A percentile compares a stretch with the other conserved stretches of the same genome.
These are phyloP conservation scores for Zymoseptoria crescenta DNA, from an alignment of 2,329 filamentous ascomycete genomes.

Conservation along the genomic window DNA sequence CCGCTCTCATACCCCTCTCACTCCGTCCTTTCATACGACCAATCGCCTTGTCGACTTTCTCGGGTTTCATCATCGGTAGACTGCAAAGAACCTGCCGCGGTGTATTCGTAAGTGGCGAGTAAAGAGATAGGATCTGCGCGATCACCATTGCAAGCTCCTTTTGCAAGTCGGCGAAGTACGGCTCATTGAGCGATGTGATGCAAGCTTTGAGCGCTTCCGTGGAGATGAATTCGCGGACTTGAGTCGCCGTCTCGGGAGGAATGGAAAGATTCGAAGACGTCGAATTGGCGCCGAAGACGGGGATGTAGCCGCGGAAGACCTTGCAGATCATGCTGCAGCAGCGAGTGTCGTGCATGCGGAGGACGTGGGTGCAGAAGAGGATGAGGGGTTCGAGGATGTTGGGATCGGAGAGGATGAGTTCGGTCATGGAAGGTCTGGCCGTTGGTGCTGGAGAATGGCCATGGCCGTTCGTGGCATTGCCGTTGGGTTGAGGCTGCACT, in stretches of 20 bases:
- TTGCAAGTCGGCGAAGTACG: slow-evolving; percentile 94
- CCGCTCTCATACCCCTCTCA: slow-evolving; percentile 67
- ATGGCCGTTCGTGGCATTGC: slow-evolving; percentile 3
- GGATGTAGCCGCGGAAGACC: slow-evolving; percentile 77
- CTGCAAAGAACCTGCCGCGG: slow-evolving; percentile 69
- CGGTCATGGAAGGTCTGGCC: slow-evolving; percentile 56
- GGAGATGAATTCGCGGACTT: slow-evolving; percentile 81
- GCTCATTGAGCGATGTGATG: slow-evolving; percentile 83
- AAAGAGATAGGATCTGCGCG: slow-evolving; percentile 72
- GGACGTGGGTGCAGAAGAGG: slow-evolving; percentile 82
- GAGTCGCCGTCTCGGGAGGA: slow-evolving; percentile 42
- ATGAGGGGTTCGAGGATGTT: slow-evolving; percentile 80
- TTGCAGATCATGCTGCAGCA: slow-evolving; percentile 80
- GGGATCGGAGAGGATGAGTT: slow-evolving; percentile 72
- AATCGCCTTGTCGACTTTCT: slow-evolving; percentile 54
- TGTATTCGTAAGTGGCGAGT: slow-evolving; percentile 60
- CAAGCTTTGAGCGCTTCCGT: slow-evolving; percentile 82
- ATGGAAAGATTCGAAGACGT: slow-evolving; percentile 30
- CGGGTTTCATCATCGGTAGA: slow-evolving; percentile 65
- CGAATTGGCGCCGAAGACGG: slow-evolving; percentile 56
- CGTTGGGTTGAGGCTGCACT: slow-evolving; percentile 5
- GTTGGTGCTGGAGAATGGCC: not conserved
- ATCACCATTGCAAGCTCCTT: slow-evolving; percentile 86
- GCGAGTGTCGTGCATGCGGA: slow-evolving; percentile 81
- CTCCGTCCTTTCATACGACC: slow-evolving; percentile 31